A percentile compares a stretch with the other conserved stretches of the same genome.
phyloP scores from a whole-genome alignment of 257 asterid species.

The Galeopsis tetrahit region DNA sequence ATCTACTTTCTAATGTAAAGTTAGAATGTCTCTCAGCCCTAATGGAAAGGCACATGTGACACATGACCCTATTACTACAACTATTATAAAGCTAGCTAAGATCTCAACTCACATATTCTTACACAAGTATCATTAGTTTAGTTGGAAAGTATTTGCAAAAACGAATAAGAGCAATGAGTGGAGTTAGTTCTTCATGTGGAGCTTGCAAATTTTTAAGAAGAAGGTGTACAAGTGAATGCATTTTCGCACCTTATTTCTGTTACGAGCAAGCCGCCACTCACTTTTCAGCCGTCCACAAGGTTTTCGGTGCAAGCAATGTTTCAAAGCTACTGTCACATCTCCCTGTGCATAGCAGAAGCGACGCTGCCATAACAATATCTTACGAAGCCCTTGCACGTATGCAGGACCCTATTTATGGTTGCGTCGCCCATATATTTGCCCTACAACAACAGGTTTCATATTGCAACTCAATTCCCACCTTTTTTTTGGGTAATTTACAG shows the following conservation, averaged over 20 bases:
- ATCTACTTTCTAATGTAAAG: conserved; percentile 47
- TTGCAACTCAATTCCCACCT: conserved; percentile 1
- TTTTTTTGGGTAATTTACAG: not conserved
- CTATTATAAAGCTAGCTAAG: conserved; percentile 48
- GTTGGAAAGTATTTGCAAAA: conserved; percentile 9
- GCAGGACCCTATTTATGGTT: conserved; percentile 75
- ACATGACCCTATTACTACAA: conserved; percentile 35
- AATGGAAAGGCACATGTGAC: conserved; percentile 27
- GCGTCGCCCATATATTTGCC: conserved; percentile 67
- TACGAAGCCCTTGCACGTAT: conserved; percentile 74
- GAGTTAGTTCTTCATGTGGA: conserved; percentile 69
- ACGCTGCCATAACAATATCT: conserved; percentile 60
- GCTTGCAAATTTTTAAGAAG: conserved; percentile 81
- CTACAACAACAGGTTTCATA: conserved; percentile 64
- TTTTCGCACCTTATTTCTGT: conserved; percentile 70
- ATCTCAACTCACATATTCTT: conserved; percentile 17
- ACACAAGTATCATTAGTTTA: conserved; percentile 8
- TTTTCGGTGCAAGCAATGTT: conserved; percentile 80
- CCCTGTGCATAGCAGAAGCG: conserved; percentile 53
- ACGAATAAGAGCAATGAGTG: conserved; percentile 46
- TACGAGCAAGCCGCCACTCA: conserved; percentile 60
- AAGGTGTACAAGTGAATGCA: conserved; percentile 62
- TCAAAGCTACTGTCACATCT: conserved; percentile 61
- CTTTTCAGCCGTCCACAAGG: conserved; percentile 72
- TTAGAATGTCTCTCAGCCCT: conserved; percentile 42